Evolutionary conservation across 192 early-diverging fungal genomes (phyloP), one percentile per base, ranked within the genome.

Genomic region (Coemansia sp.): DNA sequence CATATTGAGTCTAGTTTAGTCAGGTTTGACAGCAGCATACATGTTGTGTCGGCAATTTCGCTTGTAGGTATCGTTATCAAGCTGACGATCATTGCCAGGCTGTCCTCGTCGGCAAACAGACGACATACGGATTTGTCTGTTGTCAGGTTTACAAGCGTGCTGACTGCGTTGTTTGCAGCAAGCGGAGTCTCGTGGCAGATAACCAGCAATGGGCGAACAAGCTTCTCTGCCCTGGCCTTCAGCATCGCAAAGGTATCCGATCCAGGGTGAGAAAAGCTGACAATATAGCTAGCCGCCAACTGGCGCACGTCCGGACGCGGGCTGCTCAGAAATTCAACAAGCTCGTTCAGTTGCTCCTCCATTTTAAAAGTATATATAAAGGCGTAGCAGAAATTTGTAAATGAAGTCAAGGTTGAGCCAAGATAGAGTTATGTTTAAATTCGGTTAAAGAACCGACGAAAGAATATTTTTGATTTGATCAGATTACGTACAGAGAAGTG

Each of bases 11-110:
- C 87, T 54, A 81, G 51, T 58, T 95, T 94, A 44, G 93, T 86
- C 54, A 95, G 72, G 68, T 98, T 98, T 56, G 93, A 95, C 22
- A 98, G 67, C 13, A 96, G 79, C 93, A 96, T 93, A 58, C 88
- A 71, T 19, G 52, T 52, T 1, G 91, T 74, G 71, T 96, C 94
- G 8, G 91, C 86, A 12, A 92, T 57, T 13, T 93, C 80, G 18
- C 81, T 82, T 18, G 69, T 80, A 1, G 91, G 84, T 37, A 84
- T 80, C 42, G 87, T 82, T 43, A 95, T 89, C 47, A 86, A 59
- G 13, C 80, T 64, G 44, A 89, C 78, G 1, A 96, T 55, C 66
- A 87, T 81, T 23, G 82, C 79, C 27, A 96, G 62, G 53, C 90
- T 89, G 15, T 78, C 84, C 21, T 85, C 85, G 62, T 89, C 80